Conservation (phyloP, 176 grass and related monocot species). For the Neostapfia colusana region DNA sequence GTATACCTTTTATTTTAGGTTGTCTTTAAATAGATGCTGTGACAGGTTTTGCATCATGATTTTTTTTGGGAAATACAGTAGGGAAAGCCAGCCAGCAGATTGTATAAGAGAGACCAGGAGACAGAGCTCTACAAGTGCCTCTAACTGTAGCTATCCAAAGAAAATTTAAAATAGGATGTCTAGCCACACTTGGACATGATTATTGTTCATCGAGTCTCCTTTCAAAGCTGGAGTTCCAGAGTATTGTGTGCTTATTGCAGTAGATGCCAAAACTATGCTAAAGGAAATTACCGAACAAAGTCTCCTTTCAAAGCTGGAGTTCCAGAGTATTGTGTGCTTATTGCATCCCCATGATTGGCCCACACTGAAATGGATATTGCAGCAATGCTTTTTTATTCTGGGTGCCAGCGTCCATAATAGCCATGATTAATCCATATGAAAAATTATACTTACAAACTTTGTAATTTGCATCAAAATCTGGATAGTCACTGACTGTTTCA, state of each 20-base stretch:
- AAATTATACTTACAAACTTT: conserved; percentile 76
- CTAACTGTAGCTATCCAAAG: too few species aligned
- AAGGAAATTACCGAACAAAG: conserved; percentile 77
- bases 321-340: conserved; percentile 96
- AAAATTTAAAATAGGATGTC: too few species aligned
- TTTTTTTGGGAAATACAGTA: too few species aligned
- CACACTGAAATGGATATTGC: conserved; percentile 58
- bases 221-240: conserved; percentile 94
- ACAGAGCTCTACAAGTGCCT: too few species aligned
- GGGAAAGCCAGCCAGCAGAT: too few species aligned
- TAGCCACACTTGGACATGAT: too few species aligned
- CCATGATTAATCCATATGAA: not conserved
- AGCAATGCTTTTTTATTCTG: conserved; percentile 18
- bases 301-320: conserved; percentile 97
- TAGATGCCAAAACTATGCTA: too few species aligned
- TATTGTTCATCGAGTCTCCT: too few species aligned
- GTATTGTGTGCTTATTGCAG: conserved; percentile 95
- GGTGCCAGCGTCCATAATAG: conserved; percentile 8
- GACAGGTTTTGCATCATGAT: too few species aligned
- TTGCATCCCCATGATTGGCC: conserved; percentile 96
- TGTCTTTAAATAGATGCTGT: not conserved
- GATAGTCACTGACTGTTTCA: conserved; percentile 50
- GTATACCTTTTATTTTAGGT: not conserved
- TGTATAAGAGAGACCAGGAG: too few species aligned
- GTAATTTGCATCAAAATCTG: conserved; percentile 74